phyloP scores from a whole-genome alignment of 306 rosid genomes.

The Phaseolus lunatus region DNA sequence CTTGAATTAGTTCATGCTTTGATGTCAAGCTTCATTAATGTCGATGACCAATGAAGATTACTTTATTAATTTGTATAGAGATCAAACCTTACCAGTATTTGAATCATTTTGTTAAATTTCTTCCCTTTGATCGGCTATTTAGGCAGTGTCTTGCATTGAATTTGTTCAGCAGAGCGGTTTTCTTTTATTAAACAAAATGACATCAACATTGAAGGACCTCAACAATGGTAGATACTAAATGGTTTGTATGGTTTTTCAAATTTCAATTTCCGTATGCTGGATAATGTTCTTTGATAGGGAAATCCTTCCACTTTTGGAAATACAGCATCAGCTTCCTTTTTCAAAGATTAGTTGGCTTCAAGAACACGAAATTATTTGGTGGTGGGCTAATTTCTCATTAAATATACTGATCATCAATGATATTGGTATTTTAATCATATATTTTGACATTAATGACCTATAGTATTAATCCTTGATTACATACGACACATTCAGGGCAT shows the following conservation, averaged over 20 bases:
- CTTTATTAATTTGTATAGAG: conserved; percentile 15
- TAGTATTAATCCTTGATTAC: conserved; percentile 23
- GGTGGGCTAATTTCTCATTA: conserved; percentile 45
- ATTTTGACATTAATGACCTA: conserved; percentile 21
- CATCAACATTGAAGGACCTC: conserved; percentile 46
- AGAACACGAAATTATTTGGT: conserved; percentile 48
- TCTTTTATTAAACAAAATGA: conserved; percentile 47
- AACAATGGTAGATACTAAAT: conserved; percentile 41
- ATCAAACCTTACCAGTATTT: neutral
- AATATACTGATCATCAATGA: conserved; percentile 37
- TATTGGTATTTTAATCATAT: conserved; percentile 35
- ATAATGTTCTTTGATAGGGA: conserved; percentile 39
- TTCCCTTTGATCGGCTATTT: conserved; percentile 28
- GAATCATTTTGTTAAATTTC: conserved; percentile 28
- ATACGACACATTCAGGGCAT: conserved; percentile 44
- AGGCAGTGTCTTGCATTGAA: conserved; percentile 40
- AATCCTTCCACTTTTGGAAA: conserved; percentile 44
- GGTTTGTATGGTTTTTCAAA: conserved; percentile 37
- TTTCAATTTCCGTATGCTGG: conserved; percentile 30
- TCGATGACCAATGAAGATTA: conserved; percentile 26
- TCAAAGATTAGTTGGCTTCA: conserved; percentile 51
- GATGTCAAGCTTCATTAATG: conserved; percentile 11
- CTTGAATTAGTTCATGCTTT: conserved; percentile 34
- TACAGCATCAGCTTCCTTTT: conserved; percentile 44
- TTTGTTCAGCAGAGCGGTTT: conserved; percentile 39